These are phyloP conservation scores for Picea mariana DNA, from an alignment of 83 land plant species.

Conservation along the genomic window DNA sequence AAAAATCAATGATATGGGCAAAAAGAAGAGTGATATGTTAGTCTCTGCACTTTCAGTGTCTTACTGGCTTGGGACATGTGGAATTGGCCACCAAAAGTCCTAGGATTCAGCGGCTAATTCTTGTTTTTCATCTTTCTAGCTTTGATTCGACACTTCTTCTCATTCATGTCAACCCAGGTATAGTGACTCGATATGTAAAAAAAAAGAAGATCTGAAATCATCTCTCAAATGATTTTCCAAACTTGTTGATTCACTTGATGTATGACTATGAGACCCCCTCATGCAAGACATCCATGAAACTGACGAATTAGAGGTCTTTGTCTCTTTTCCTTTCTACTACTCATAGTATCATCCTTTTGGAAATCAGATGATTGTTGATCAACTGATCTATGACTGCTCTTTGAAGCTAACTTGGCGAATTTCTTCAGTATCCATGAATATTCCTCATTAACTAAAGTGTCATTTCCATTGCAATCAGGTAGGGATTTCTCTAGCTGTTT, in stretches of 20 bases:
- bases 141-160: slow-evolving; percentile 85
- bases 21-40: no score
- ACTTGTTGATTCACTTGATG: slow-evolving; percentile 43
- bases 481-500: slow-evolving; percentile 20
- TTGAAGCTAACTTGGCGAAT: slow-evolving; percentile 39
- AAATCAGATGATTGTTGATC: slow-evolving; percentile 30
- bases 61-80: no score
- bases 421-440: slow-evolving; percentile 41
- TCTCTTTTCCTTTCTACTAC: slow-evolving; percentile 49
- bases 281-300: slow-evolving; percentile 93
- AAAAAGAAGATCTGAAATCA: no score
- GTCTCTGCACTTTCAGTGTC: no score
- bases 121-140: slow-evolving; percentile 75
- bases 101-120: no score
- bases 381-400: slow-evolving; percentile 27
- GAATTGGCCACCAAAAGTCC: no score
- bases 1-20: no score
- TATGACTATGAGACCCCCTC: slow-evolving; percentile 57
- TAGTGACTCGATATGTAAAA: slow-evolving; percentile 85
- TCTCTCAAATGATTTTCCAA: slow-evolving; percentile 42
- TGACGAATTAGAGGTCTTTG: slow-evolving; percentile 32
- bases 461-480: slow-evolving; percentile 14
- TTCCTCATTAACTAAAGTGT: slow-evolving; percentile 25
- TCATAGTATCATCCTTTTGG: slow-evolving; percentile 24
- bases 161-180: slow-evolving; percentile 87